phyloP scores from a whole-genome alignment of 345 rosid species.

The Gossypium bickii region DNA sequence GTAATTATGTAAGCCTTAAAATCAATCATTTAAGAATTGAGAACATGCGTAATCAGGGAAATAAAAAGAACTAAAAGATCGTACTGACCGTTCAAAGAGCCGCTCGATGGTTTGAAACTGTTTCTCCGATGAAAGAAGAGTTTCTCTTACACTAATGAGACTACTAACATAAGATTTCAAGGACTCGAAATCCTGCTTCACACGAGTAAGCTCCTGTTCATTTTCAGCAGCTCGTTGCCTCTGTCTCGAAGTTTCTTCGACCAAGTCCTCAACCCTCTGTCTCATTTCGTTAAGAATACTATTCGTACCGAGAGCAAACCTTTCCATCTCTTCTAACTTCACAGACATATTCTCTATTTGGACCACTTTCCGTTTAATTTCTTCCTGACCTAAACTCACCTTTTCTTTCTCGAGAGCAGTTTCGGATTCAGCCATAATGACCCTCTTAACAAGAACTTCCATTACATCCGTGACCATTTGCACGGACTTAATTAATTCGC shows the following conservation, averaged over 20 bases:
- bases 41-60: slow-evolving; percentile 3
- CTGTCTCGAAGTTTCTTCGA: slow-evolving; percentile 76
- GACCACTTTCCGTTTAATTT: slow-evolving; percentile 53
- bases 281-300: slow-evolving; percentile 60
- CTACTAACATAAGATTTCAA: slow-evolving; percentile 67
- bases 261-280: slow-evolving; percentile 73
- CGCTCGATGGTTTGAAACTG: slow-evolving; percentile 79
- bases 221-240: slow-evolving; percentile 75
- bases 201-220: slow-evolving; percentile 82
- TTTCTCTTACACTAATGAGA: slow-evolving; percentile 75
- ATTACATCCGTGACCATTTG: slow-evolving; percentile 64
- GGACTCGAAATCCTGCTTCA: slow-evolving; percentile 84
- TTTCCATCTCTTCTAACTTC: slow-evolving; percentile 77
- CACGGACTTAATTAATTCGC: slow-evolving; percentile 58
- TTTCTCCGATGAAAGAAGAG: slow-evolving; percentile 69
- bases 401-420: slow-evolving; percentile 69
- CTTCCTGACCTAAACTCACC: slow-evolving; percentile 59
- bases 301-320: slow-evolving; percentile 62
- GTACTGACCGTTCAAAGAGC: slow-evolving; percentile 75
- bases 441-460: slow-evolving; percentile 78
- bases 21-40: neutral
- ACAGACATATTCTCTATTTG: slow-evolving; percentile 69
- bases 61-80: slow-evolving; percentile 14
- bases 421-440: slow-evolving; percentile 72
- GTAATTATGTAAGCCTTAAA: neutral